Evolutionary conservation across 495 filamentous ascomycete genomes (phyloP).

Genomic region (Penicillium canariense): DNA sequence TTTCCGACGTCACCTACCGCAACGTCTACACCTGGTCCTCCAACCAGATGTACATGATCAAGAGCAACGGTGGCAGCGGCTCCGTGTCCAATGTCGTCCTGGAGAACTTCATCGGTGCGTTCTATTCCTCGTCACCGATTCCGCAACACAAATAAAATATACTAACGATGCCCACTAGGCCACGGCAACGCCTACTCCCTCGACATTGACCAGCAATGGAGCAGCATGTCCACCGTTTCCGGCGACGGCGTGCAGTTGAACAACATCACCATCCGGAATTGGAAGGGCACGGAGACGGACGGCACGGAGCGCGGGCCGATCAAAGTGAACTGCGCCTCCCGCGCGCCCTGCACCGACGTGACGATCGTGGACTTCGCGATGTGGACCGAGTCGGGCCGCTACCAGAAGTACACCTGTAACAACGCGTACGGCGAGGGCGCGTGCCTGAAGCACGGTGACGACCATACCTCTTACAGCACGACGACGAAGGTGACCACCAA

Average conservation of each 20-base stretch:
- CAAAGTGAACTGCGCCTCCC: slow-evolving; percentile 44
- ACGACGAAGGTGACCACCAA: slow-evolving; percentile 36
- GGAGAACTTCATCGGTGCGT: slow-evolving; percentile 55
- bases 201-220: slow-evolving; percentile 57
- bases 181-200: slow-evolving; percentile 52
- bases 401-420: slow-evolving; percentile 46
- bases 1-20: slow-evolving; percentile 48
- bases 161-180: slow-evolving; percentile 26
- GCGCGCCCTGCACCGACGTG: slow-evolving; percentile 52
- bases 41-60: slow-evolving; percentile 65
- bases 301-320: slow-evolving; percentile 51
- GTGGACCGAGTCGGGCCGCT: slow-evolving; percentile 54
- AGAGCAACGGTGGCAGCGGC: slow-evolving; percentile 56
- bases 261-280: slow-evolving; percentile 54
- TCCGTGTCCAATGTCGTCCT: slow-evolving; percentile 51
- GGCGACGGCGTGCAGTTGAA: slow-evolving; percentile 50
- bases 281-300: slow-evolving; percentile 54
- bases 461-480: slow-evolving; percentile 28
- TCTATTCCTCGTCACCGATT: neutral
- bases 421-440: slow-evolving; percentile 51
- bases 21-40: slow-evolving; percentile 52
- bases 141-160: neutral
- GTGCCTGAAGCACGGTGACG: slow-evolving; percentile 37
- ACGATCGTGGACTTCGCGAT: slow-evolving; percentile 54
- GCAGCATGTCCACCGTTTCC: slow-evolving; percentile 29